Base-by-base conservation (phyloP, 2,329 filamentous ascomycete genomes). In the Cercospora nicotianae region DNA sequence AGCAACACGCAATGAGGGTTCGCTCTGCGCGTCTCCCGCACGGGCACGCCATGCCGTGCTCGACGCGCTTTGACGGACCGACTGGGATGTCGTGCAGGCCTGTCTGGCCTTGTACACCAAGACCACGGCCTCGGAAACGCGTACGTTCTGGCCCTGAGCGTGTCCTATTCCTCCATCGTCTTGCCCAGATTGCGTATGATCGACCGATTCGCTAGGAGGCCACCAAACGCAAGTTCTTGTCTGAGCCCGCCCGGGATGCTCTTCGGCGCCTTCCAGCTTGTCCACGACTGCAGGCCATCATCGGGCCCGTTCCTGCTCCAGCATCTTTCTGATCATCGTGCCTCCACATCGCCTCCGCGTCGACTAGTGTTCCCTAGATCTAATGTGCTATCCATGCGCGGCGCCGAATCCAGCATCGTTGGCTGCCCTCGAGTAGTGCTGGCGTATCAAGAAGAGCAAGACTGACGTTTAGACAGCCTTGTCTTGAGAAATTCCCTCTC, bases 121-220 rank as follows among this genome's bases (percentile, higher is more conserved):
- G 48, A 36, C 70, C 70, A 60, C 63, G 70, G 67, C 33, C 30
- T 60, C 63, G 67, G 70, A 62, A 61, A 48, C 60, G 63, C 59
- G 48, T 55, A 60, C 31, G 63, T 65, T 66, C 60, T 67, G 64
- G 66, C 69, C 63, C 61, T 60, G 68, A 64, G 67, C 67, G 59
- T 45, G 30, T 68, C 59, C 66, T 60, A 28, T 45, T 64, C 31
- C 48, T 65, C 66, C 66, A 61, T 70, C 69, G 61, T 68, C 61
- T 39, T 42, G 53, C 59, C 55, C 48, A 66, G 67, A 69, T 69
- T 65, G 69, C 69, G 69, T 63, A 63, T 62, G 63, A 63, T 59
- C 63, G 57, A 59, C 69, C 69, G 69, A 69, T 71, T 66, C 67
- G 67, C 60, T 60, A 61, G 53, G 10, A 33, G 67, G n/a, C 55